phyloP scores from a whole-genome alignment of 2,329 filamentous ascomycete genomes.

The Shiraia bambusicola region DNA sequence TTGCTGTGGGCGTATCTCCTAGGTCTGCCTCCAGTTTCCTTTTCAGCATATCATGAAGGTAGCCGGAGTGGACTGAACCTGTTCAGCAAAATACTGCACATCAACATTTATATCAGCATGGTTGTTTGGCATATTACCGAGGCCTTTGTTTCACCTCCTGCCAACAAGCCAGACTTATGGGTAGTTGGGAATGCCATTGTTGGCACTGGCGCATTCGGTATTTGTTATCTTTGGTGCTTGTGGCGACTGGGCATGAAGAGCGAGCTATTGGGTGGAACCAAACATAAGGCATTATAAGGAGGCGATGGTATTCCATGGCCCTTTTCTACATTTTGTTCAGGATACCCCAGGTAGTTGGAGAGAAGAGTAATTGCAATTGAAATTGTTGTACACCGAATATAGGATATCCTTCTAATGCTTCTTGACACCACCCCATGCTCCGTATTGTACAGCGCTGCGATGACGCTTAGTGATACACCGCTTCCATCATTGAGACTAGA shows the following conservation, averaged over 20 bases:
- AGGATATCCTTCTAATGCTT: constrained; percentile 25
- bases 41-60: constrained; percentile 63
- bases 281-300: constrained; percentile 46
- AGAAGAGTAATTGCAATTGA: constrained; percentile 29
- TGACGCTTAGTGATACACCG: constrained; percentile 8
- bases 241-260: constrained; percentile 66
- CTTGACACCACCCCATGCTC: constrained; percentile 36
- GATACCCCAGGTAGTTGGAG: constrained; percentile 27
- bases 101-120: constrained; percentile 76
- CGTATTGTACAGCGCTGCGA: constrained; percentile 30
- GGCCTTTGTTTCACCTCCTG: constrained; percentile 66
- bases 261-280: constrained; percentile 44
- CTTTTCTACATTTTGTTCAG: constrained; percentile 13
- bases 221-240: constrained; percentile 92
- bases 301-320: background rate
- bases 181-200: constrained; percentile 86
- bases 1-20: constrained; percentile 90
- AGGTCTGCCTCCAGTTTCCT: constrained; percentile 76
- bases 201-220: constrained; percentile 78
- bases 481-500: constrained; percentile 21
- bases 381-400: constrained; percentile 24
- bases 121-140: constrained; percentile 78
- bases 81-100: constrained; percentile 70
- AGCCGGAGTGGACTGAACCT: constrained; percentile 50
- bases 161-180: constrained; percentile 88